Conservation (phyloP, 2,329 filamentous ascomycete species). For the Dactylellina parvicollis region DNA sequence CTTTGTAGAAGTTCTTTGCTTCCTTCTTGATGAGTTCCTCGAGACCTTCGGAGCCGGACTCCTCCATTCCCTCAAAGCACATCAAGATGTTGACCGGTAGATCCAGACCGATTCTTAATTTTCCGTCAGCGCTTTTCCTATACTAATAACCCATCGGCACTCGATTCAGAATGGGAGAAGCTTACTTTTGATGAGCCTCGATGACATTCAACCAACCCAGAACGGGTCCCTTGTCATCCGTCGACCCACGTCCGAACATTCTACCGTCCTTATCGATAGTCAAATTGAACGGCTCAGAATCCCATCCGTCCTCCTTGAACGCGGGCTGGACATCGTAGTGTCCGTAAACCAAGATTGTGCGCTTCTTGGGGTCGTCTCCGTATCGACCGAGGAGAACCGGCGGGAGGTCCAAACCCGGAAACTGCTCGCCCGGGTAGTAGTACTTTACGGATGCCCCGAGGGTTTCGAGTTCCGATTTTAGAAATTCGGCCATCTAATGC, state of each 20-base stretch:
- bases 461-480: conserved; percentile 80
- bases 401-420: conserved; percentile 88
- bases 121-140: background rate
- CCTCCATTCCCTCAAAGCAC: conserved; percentile 99
- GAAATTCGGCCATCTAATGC: conserved; percentile 87
- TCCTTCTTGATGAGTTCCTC: conserved; percentile 94
- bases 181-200: conserved; percentile 86
- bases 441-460: conserved; percentile 90
- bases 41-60: conserved; percentile 95
- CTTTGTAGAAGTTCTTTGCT: conserved; percentile 92
- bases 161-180: background rate
- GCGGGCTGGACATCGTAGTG: conserved; percentile 99
- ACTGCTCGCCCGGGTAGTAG: conserved; percentile 87
- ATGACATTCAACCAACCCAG: conserved; percentile 98
- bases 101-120: conserved; percentile 77
- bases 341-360: conserved; percentile 94
- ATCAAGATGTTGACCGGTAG: conserved; percentile 98
- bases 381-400: conserved; percentile 93
- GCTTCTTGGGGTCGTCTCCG: conserved; percentile 89
- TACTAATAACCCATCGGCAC: background rate
- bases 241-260: conserved; percentile 95
- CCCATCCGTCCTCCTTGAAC: conserved; percentile 91
- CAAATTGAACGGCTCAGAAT: conserved; percentile 90
- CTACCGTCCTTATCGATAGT: conserved; percentile 87
- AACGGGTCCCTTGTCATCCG: conserved; percentile 97